Evolutionary conservation across 257 asterid genomes (phyloP).

Genomic region (Solanum commersonii): DNA sequence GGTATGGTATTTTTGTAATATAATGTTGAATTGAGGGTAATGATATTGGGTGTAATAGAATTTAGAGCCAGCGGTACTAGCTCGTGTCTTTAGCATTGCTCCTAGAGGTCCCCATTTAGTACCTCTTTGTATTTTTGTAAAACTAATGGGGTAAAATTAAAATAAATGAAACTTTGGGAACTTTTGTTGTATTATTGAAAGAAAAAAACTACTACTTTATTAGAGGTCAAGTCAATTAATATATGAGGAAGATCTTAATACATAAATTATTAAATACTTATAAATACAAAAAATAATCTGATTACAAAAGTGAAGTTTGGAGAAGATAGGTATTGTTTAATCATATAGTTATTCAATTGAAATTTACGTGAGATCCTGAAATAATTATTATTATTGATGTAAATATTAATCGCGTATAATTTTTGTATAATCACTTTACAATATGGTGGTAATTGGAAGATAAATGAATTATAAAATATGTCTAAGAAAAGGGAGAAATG

Average conservation of each 20-base stretch:
- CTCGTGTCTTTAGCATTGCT: slow-evolving; percentile 1
- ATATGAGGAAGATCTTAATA: background rate
- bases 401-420: background rate
- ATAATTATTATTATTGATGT: background rate
- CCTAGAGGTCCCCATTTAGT: background rate
- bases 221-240: background rate
- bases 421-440: background rate
- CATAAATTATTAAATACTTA: background rate
- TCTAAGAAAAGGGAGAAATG: background rate
- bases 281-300: no score
- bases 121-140: background rate
- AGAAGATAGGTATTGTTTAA: background rate
- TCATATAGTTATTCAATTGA: no score
- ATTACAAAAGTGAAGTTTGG: no score
- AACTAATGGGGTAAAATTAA: background rate
- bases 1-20: background rate
- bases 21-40: background rate
- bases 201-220: background rate
- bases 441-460: background rate
- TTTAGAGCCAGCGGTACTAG: background rate
- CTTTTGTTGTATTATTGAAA: background rate
- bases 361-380: background rate
- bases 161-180: background rate
- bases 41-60: background rate
- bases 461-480: background rate